Conservation (phyloP, 78 protist genomes). For the Goniomonas avonlea region DNA sequence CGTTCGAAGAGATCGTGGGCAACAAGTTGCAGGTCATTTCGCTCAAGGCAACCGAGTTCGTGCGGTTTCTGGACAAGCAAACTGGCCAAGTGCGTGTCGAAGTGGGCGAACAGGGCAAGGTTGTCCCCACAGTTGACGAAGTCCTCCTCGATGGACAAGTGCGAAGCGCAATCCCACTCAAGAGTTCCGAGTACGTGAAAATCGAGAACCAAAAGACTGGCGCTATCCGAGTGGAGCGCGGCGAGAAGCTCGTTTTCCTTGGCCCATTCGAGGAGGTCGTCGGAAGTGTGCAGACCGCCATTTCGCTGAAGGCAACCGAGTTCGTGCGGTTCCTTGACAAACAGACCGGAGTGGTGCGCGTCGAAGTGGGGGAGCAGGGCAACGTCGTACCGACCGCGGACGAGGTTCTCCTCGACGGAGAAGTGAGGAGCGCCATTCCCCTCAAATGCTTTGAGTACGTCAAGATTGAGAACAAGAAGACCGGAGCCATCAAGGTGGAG, state of each 20-base stretch:
- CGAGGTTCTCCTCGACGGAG: background rate
- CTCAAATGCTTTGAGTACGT: background rate
- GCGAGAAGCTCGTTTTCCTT: background rate
- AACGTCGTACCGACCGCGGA: background rate
- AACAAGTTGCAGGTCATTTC: no score
- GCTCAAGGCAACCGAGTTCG: background rate
- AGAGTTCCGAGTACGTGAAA: background rate
- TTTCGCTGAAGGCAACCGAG: background rate
- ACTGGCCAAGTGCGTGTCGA: background rate
- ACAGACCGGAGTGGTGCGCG: background rate
- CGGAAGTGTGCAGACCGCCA: background rate
- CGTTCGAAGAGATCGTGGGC: background rate
- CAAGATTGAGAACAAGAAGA: background rate
- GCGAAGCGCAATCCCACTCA: background rate
- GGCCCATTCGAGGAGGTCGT: background rate
- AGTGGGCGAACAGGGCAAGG: background rate
- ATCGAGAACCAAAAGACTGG: background rate
- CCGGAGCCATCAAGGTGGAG: background rate
- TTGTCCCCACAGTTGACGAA: background rate
- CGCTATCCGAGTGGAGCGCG: constrained; percentile 1
- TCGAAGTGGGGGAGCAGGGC: background rate
- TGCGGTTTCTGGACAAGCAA: background rate
- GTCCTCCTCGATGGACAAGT: no score
- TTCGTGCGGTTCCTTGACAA: background rate
- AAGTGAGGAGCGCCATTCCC: background rate